Evolutionary conservation across 1,284 basidiomycete species (phyloP).

Genomic region (Vanrija humicola): DNA sequence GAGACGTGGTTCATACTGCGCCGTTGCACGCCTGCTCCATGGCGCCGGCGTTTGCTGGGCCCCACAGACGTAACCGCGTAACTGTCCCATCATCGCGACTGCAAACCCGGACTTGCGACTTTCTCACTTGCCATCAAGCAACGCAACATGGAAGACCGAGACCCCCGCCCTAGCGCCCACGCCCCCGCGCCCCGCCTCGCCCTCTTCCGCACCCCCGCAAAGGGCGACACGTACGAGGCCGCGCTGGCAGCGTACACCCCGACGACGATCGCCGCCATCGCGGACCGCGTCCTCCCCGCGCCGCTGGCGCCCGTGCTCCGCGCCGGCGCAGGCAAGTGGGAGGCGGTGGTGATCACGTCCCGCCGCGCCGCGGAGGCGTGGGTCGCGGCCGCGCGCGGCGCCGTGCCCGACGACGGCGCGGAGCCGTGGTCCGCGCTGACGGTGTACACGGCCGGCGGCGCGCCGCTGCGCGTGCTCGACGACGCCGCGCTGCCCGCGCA

Average conservation of each 20-base stretch:
- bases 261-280: slow-evolving; percentile 21
- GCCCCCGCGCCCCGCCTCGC: slow-evolving; percentile 7
- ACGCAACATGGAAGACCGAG: background rate
- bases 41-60: too few relatives aligned
- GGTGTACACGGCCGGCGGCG: slow-evolving; percentile 12
- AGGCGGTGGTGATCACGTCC: slow-evolving; percentile 31
- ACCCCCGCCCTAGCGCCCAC: too few relatives aligned
- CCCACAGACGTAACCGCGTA: too few relatives aligned
- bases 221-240: slow-evolving; percentile 20
- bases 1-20: too few relatives aligned
- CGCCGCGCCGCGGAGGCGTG: slow-evolving; percentile 36
- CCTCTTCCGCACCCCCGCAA: slow-evolving; percentile 27
- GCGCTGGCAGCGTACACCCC: slow-evolving; percentile 7
- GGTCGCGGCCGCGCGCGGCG: slow-evolving; percentile 7
- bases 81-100: too few relatives aligned
- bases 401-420: too few relatives aligned
- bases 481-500: background rate
- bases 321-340: slow-evolving; percentile 17
- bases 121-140: too few relatives aligned
- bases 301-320: slow-evolving; percentile 15
- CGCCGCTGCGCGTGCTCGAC: slow-evolving; percentile 3
- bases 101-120: too few relatives aligned
- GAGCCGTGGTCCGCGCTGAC: slow-evolving; percentile 5
- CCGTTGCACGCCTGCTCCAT: too few relatives aligned
- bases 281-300: slow-evolving; percentile 13